A percentile compares a stretch with the other conserved stretches of the same genome.
Evolutionary conservation across 1,284 basidiomycete genomes (phyloP).

Genomic region (Ceratorhiza oryzae-sativae): DNA sequence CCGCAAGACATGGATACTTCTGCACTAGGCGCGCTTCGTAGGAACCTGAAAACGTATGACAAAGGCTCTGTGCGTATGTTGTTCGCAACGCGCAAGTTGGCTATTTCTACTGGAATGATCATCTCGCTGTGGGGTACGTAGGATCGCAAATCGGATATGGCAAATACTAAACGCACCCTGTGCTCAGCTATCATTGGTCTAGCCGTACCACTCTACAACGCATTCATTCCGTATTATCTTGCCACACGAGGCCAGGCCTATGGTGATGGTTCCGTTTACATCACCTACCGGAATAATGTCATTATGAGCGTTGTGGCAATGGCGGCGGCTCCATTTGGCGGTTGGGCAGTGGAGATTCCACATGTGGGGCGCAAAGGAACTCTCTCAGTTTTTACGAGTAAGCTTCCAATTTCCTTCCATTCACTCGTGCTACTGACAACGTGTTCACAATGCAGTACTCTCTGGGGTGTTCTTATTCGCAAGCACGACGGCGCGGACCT

Average conservation of each 20-base stretch:
- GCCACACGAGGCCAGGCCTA: conserved; percentile 66
- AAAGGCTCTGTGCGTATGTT: conserved; percentile 59
- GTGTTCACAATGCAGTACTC: conserved; percentile 53
- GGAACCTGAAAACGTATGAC: conserved; percentile 55
- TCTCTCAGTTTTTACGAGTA: conserved; percentile 64
- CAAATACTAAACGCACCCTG: background rate
- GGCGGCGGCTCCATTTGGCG: conserved; percentile 68
- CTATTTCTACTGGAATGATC: conserved; percentile 66
- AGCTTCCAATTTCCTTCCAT: conserved; percentile 40
- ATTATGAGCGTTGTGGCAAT: conserved; percentile 72
- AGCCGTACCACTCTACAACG: conserved; percentile 76
- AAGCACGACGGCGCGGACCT: conserved; percentile 69
- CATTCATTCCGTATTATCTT: conserved; percentile 69
- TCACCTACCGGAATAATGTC: conserved; percentile 73
- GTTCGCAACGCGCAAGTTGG: conserved; percentile 68
- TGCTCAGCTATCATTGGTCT: conserved; percentile 70
- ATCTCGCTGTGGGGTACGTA: conserved; percentile 66
- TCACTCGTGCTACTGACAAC: background rate
- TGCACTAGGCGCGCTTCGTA: conserved; percentile 47
- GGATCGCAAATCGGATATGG: background rate
- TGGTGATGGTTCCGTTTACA: conserved; percentile 66
- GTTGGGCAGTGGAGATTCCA: conserved; percentile 65
- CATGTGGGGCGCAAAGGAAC: conserved; percentile 68
- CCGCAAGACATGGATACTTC: conserved; percentile 22
- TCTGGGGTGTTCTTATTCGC: conserved; percentile 74